These are phyloP conservation scores for Berberis thunbergii DNA, from an alignment of 164 flowering plant species.

Conservation along the genomic window DNA sequence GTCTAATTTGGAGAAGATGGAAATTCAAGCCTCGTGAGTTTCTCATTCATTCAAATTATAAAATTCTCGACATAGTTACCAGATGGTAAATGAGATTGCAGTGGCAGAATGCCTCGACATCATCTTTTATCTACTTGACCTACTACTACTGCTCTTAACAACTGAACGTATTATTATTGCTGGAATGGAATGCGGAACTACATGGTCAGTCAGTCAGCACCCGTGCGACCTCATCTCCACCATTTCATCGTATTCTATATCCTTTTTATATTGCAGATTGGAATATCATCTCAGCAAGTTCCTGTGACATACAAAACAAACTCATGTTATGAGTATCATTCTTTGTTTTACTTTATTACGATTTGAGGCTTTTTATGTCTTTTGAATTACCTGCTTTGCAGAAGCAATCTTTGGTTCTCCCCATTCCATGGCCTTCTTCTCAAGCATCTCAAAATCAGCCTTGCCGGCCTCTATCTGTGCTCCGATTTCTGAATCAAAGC, in stretches of 20 bases:
- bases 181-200: background rate
- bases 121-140: background rate
- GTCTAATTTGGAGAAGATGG: too few species aligned
- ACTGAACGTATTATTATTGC: background rate
- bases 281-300: slow-evolving; percentile 94
- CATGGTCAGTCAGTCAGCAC: background rate
- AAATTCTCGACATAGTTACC: too few species aligned
- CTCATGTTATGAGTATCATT: background rate
- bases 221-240: background rate
- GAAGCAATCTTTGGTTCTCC: slow-evolving; percentile 92
- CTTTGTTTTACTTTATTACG: background rate
- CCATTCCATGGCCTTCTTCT: slow-evolving; percentile 81
- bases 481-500: slow-evolving; percentile 84
- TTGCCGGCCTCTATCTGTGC: slow-evolving; percentile 88
- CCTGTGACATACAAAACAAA: slow-evolving; percentile 41
- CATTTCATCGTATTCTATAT: background rate
- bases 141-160: too few species aligned
- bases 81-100: background rate
- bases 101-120: background rate
- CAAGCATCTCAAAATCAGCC: slow-evolving; percentile 76
- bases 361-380: background rate
- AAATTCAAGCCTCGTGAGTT: too few species aligned
- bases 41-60: too few species aligned
- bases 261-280: slow-evolving; percentile 58
- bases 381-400: slow-evolving; percentile 70